Conservation (phyloP, 2,329 filamentous ascomycete species). For the Calonectria crousiana region DNA sequence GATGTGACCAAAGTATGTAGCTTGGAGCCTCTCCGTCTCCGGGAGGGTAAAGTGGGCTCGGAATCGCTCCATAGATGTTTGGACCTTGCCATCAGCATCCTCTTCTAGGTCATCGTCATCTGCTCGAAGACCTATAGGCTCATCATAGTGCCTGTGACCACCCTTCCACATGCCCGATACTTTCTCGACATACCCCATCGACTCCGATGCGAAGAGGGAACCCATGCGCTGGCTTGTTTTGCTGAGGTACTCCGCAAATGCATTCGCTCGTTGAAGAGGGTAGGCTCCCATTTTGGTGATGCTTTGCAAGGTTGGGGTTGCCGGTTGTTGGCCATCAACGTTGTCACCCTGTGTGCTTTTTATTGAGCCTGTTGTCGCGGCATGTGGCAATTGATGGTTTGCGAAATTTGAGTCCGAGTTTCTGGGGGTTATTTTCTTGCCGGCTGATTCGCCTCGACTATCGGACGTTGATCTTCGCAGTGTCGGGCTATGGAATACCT, state of each 20-base stretch:
- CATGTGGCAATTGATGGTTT: conserved; percentile 42
- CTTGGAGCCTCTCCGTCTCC: conserved; percentile 82
- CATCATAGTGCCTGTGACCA: conserved; percentile 88
- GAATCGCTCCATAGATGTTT: conserved; percentile 83
- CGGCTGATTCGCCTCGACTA: conserved; percentile 39
- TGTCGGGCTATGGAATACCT: conserved; percentile 87
- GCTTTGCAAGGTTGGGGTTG: conserved; percentile 62
- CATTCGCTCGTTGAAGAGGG: conserved; percentile 85
- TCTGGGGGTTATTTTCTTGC: conserved; percentile 29
- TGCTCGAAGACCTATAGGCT: conserved; percentile 62
- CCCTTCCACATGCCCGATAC: conserved; percentile 98
- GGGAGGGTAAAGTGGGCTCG: conserved; percentile 92
- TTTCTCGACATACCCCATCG: conserved; percentile 96
- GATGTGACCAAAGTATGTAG: conserved; percentile 93
- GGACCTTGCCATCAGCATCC: conserved; percentile 73
- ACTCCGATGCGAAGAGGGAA: conserved; percentile 85
- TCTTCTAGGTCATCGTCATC: conserved; percentile 69
- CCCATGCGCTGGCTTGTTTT: conserved; percentile 85
- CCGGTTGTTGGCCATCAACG: conserved; percentile 34
- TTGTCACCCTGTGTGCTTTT: conserved; percentile 26
- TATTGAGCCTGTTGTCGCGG: conserved; percentile 55
- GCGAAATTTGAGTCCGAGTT: conserved; percentile 28
- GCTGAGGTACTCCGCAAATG: conserved; percentile 85
- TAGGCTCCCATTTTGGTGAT: conserved; percentile 75
- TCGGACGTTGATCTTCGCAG: conserved; percentile 65